These are phyloP conservation scores for Ophiosphaerella narmari DNA, from an alignment of 2,329 filamentous ascomycete genomes.

Conservation along the genomic window DNA sequence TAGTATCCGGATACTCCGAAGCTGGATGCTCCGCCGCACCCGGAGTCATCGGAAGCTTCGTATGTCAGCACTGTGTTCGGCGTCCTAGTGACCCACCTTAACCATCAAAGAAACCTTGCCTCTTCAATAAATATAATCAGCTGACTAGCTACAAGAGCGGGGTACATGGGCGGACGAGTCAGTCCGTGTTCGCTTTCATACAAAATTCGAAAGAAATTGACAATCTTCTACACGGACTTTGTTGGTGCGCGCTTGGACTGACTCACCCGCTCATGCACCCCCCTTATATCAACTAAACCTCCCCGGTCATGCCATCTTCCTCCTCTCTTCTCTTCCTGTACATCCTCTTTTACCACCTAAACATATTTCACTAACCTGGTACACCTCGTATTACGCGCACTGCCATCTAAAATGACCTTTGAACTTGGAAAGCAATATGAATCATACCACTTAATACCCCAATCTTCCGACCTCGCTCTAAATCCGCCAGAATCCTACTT, in stretches of 20 bases:
- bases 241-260: too few species aligned
- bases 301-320: not conserved
- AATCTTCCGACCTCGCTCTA: constrained; percentile 54
- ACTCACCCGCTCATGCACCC: too few species aligned
- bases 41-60: constrained; percentile 32
- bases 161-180: too few species aligned
- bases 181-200: too few species aligned
- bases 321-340: not conserved
- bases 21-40: constrained; percentile 2
- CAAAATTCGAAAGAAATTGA: too few species aligned
- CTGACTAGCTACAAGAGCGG: not conserved
- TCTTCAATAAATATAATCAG: not conserved
- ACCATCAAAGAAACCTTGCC: not conserved
- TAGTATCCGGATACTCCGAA: too few species aligned
- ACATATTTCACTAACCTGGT: not conserved
- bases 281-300: not conserved
- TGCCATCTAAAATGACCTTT: constrained; percentile 31
- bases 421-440: constrained; percentile 38
- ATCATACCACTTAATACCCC: constrained; percentile 56
- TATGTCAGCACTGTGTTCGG: constrained; percentile 14
- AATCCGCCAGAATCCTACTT: constrained; percentile 48
- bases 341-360: not conserved
- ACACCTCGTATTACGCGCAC: not conserved
- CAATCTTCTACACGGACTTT: too few species aligned
- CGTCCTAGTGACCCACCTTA: constrained; percentile 2